Base-by-base conservation (phyloP, 192 early-diverging fungal genomes). In the Funneliformis geosporum region DNA sequence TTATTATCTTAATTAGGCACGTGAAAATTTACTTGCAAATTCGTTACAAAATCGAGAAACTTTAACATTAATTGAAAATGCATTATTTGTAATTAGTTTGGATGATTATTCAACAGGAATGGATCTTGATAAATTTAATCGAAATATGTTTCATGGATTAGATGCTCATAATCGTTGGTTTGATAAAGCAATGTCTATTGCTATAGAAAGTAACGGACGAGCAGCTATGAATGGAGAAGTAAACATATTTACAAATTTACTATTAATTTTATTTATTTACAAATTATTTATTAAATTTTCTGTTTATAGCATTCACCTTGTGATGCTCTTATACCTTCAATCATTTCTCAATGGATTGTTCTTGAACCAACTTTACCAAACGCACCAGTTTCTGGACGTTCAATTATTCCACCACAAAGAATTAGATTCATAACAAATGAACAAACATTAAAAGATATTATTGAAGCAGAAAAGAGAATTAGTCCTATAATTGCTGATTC, bases 121-220 rank as follows among this genome's bases (percentile, higher is more conserved):
- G 0, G 62, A 83, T 60, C 70, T 85, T 50, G 73, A 81, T n/a
- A 69, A 81, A 8, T 84, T 84, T 59, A 66, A 80, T 27, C 81
- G 86, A 46, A 87, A 83, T 75, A 85, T 82, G 4, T 90, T 93
- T 80, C 90, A 94, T 76, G 90, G 88, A 4, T 79, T 85, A 25
- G 84, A 82, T n/a, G 95, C 93, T 5, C 91, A 89, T 83, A 97
- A 97, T 80, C 88, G 96, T 5, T 97, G 96, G 96, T 95, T 92
- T 79, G 96, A 97, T 84, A 97, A 95, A 83, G 87, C 86, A 8
- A 69, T 94, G n/a, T 90, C 85, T 18, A 74, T 95, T 40, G 82
- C 89, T 39, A 84, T 95, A 66, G 92, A 93, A 67, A 89, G 91
- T 75, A 94, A 94, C 82, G 96, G 95, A 62, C 82, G 89, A 14